phyloP scores from a whole-genome alignment of 768 basidiomycete species.

The Dioszegia crocea region DNA sequence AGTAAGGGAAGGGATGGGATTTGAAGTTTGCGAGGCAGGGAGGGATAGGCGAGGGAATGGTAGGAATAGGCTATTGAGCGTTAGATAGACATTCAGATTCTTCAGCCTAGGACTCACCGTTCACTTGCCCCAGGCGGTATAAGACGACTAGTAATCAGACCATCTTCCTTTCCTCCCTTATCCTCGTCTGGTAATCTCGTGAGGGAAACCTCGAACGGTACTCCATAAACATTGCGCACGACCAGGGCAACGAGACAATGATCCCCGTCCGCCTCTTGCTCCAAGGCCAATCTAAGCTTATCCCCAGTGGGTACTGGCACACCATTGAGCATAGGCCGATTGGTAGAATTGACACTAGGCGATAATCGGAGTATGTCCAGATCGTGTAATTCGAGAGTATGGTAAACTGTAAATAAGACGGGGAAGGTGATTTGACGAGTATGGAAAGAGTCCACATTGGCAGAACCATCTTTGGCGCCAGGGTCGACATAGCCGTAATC shows the following conservation, averaged over 20 bases:
- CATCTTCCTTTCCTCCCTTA: neutral
- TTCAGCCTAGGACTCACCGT: conserved; percentile 58
- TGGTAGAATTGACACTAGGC: neutral
- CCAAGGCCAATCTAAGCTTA: conserved; percentile 25
- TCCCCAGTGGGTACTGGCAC: neutral
- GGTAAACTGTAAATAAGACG: conserved; percentile 87
- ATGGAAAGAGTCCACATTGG: conserved; percentile 58
- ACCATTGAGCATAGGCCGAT: neutral
- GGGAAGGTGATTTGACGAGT: conserved; percentile 84
- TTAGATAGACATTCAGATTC: neutral
- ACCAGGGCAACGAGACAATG: conserved; percentile 87
- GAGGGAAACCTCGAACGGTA: conserved; percentile 84
- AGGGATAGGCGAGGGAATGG: conserved; percentile 65
- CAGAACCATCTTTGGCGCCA: conserved; percentile 4
- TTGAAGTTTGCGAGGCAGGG: conserved; percentile 57
- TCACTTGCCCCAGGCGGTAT: conserved; percentile 86
- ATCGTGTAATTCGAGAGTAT: conserved; percentile 79
- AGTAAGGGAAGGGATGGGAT: conserved; percentile 72
- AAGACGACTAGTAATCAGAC: conserved; percentile 52
- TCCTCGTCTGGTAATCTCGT: conserved; percentile 59
- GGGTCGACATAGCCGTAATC: conserved; percentile 69
- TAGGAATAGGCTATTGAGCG: conserved; percentile 15
- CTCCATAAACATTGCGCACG: conserved; percentile 84
- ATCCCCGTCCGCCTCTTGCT: conserved; percentile 55
- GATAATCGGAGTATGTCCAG: conserved; percentile 69